A percentile compares a stretch with the other conserved stretches of the same genome.
phyloP scores from a whole-genome alignment of 2,329 filamentous ascomycete species.

The Fusarium succisae region DNA sequence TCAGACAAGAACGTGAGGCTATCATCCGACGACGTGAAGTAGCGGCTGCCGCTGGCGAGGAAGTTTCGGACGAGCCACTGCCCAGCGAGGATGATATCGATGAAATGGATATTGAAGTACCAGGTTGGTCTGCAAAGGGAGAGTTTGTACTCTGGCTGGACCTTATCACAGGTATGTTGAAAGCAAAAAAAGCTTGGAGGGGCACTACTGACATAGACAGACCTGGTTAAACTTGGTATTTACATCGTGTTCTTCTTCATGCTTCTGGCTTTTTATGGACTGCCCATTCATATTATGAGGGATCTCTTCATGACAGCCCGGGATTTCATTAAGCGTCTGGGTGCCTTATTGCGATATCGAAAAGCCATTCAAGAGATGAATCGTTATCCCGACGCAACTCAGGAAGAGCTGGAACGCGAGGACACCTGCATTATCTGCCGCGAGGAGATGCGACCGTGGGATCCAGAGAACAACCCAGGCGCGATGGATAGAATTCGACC shows the following conservation, averaged over 20 bases:
- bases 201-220: conserved; percentile 54
- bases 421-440: conserved; percentile 98
- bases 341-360: conserved; percentile 87
- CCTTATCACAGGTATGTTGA: conserved; percentile 74
- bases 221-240: conserved; percentile 89
- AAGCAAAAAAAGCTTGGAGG: background rate
- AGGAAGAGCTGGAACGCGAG: conserved; percentile 83
- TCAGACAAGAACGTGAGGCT: conserved; percentile 66
- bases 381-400: conserved; percentile 88
- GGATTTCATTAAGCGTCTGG: conserved; percentile 89
- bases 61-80: conserved; percentile 64
- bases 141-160: conserved; percentile 92
- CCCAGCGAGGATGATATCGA: conserved; percentile 81
- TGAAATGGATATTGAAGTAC: conserved; percentile 93
- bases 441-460: conserved; percentile 92
- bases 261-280: conserved; percentile 90
- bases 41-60: conserved; percentile 63
- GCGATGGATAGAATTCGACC: conserved; percentile 85
- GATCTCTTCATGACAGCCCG: conserved; percentile 94
- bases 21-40: conserved; percentile 61
- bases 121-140: conserved; percentile 96
- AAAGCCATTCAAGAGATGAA: conserved; percentile 96
- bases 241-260: conserved; percentile 95
- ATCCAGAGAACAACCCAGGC: conserved; percentile 64
- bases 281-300: conserved; percentile 95